These are phyloP conservation scores for Scutellaria barbata DNA, from an alignment of 257 asterid species.

Conservation along the genomic window DNA sequence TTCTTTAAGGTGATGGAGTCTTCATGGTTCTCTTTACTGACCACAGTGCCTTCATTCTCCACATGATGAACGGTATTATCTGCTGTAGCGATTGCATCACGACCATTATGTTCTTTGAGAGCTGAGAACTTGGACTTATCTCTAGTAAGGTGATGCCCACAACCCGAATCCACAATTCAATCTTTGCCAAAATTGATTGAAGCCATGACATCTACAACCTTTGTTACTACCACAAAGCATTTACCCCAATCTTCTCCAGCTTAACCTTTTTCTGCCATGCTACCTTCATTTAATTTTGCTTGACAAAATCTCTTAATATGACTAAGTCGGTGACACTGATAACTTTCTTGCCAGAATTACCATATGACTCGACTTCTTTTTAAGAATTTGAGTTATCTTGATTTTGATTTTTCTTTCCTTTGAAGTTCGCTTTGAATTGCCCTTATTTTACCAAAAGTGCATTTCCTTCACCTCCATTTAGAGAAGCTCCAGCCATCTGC, in stretches of 20 bases:
- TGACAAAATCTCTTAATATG: constrained; percentile 13
- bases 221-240: constrained; percentile 8
- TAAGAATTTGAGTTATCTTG: not conserved
- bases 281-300: not conserved
- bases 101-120: not conserved
- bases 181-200: not conserved
- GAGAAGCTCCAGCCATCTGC: constrained; percentile 19
- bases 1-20: too few species aligned
- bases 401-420: too few species aligned
- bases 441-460: not conserved
- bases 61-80: too few species aligned
- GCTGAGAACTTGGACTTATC: constrained; percentile 21
- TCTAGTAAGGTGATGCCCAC: constrained; percentile 24
- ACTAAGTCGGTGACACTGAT: not conserved
- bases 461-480: constrained; percentile 15
- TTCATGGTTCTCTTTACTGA: too few species aligned
- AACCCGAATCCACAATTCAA: constrained; percentile 23
- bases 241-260: constrained; percentile 10
- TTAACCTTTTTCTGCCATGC: not conserved
- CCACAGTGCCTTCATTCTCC: too few species aligned
- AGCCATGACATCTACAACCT: too few species aligned
- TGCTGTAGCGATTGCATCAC: not conserved
- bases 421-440: not conserved
- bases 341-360: not conserved
- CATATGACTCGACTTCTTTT: not conserved